A percentile compares a stretch with the other conserved stretches of the same genome.
phyloP scores from a whole-genome alignment of 345 rosid species.

The Linum tenue region DNA sequence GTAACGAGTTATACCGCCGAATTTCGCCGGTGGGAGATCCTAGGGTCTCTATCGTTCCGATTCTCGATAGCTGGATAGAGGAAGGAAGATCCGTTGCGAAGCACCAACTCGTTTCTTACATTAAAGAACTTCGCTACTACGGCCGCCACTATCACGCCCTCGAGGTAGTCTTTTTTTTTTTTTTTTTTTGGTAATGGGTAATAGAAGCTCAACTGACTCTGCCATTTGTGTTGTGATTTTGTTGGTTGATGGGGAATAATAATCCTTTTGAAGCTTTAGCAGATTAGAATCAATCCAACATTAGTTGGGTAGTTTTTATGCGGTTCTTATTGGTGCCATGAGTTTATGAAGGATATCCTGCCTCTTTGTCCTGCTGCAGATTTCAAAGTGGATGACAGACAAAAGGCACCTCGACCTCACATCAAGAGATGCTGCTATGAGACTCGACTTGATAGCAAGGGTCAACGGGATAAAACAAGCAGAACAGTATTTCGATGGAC shows the following conservation, averaged over 20 bases:
- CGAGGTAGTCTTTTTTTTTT: slow-evolving; percentile 18
- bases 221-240: neutral
- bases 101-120: slow-evolving; percentile 5
- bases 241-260: neutral
- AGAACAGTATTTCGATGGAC: slow-evolving; percentile 23
- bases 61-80: slow-evolving; percentile 36
- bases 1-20: slow-evolving; percentile 15
- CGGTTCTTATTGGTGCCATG: too few species aligned
- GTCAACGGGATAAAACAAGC: slow-evolving; percentile 30
- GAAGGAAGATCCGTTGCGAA: slow-evolving; percentile 23
- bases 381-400: slow-evolving; percentile 40
- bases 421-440: slow-evolving; percentile 20
- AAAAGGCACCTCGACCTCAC: slow-evolving; percentile 15
- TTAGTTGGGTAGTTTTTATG: neutral
- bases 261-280: neutral
- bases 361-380: slow-evolving; percentile 13
- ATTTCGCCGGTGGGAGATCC: slow-evolving; percentile 28
- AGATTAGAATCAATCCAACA: neutral
- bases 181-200: neutral
- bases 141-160: slow-evolving; percentile 33
- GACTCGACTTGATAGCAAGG: slow-evolving; percentile 32
- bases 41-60: slow-evolving; percentile 20
- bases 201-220: neutral
- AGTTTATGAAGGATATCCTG: too few species aligned
- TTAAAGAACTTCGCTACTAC: slow-evolving; percentile 18